Evolutionary conservation across 1,284 basidiomycete species (phyloP), one percentile per base, ranked within the genome.

Genomic region (Cerrena zonata): DNA sequence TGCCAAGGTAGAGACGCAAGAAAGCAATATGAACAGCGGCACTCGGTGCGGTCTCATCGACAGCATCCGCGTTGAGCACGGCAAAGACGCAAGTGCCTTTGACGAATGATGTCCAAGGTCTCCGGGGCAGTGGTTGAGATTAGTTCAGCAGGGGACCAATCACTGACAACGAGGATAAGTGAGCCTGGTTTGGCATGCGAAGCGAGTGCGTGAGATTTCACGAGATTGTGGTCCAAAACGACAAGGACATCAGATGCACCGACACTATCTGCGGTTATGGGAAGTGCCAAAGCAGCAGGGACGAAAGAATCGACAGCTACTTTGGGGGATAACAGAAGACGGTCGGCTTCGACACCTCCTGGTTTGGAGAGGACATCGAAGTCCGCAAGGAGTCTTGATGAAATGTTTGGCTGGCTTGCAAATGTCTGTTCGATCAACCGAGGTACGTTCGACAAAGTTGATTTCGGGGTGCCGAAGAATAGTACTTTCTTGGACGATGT

Each of bases 1-100:
- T 64, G 10, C 86, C 87, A 19, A 91, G 71, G 65, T 89, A 91
- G 40, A 91, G 69, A 44, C 85, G 73, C 56, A 90, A 62, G 67
- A 90, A 84, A 0, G 83, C 79, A 12, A 89, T 68, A 53, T 84
- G 77, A 21, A 77, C 74, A 21, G 86, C 57, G 48, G 84, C 61
- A 51, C 69, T 75, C 58, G 83, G 76, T 5, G 80, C 58, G 1
- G 70, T 67, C 34, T 76, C 73, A 19, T 58, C 63, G 12, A 69
- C 53, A 43, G 52, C 53, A 48, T 75, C 74, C 5, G 77, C 69
- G 58, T 90, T 73, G 53, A 90, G 69, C 18, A 69, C 74, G n/a
- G 63, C 78, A 89, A 3, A 89, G 48, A 34, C 73, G 79, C 2
- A 89, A 65, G 36, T 73, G 64, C 22, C 76, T 76, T 43, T 78